Evolutionary conservation across 208 protist species (phyloP).

Genomic region (Porcisia hertigi): DNA sequence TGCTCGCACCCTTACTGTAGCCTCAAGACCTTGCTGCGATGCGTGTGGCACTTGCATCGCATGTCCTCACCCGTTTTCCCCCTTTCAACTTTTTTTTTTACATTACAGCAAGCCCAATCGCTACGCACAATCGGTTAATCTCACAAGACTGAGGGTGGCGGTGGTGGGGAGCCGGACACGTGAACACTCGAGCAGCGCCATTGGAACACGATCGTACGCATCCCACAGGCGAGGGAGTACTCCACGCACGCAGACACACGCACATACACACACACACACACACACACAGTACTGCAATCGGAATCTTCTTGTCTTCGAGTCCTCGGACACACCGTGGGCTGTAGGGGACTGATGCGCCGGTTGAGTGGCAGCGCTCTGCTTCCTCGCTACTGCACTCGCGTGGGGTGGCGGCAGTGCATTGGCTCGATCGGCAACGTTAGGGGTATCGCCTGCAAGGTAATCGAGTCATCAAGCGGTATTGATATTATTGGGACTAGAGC

Average conservation of each 20-base stretch:
- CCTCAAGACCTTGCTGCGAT: background rate
- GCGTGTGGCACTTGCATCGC: background rate
- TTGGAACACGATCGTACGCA: too few species aligned
- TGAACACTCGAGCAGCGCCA: background rate
- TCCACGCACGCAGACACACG: too few species aligned
- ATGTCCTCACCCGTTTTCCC: background rate
- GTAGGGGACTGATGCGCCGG: background rate
- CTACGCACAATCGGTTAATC: background rate
- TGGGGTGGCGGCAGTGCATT: background rate
- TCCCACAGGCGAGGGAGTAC: too few species aligned
- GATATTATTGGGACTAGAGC: slow-evolving; percentile 7
- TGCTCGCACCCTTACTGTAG: background rate
- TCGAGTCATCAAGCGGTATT: background rate
- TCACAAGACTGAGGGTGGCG: background rate
- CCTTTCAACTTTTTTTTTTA: too few species aligned
- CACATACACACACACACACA: background rate
- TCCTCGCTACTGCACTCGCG: background rate
- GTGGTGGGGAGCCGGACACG: background rate
- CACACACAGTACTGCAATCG: background rate
- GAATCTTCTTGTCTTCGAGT: background rate
- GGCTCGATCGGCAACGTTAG: background rate
- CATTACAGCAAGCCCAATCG: too few species aligned
- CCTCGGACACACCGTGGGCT: background rate
- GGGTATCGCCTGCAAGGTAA: background rate
- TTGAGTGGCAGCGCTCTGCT: background rate